These are phyloP conservation scores for Trametes coccinea DNA, from an alignment of 768 basidiomycete species.

Conservation along the genomic window DNA sequence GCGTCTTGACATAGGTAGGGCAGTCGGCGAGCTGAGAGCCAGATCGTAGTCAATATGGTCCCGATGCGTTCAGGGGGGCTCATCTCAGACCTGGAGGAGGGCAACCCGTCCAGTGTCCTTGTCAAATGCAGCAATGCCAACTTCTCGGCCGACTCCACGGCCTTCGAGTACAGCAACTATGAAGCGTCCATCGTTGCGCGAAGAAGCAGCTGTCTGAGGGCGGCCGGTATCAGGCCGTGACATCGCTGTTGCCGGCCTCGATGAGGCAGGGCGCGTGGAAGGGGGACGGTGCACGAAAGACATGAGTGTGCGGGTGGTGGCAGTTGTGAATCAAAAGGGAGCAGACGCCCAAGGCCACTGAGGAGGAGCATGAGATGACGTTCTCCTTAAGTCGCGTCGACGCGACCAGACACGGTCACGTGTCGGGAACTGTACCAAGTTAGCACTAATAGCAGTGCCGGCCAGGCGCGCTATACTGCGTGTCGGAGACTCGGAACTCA, in stretches of 20 bases:
- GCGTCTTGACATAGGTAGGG: conserved; percentile 84
- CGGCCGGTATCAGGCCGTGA: conserved; percentile 59
- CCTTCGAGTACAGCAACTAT: conserved; percentile 75
- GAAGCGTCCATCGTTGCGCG: conserved; percentile 58
- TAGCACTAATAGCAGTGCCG: no score
- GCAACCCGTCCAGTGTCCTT: conserved; percentile 73
- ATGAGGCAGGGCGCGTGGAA: conserved; percentile 8
- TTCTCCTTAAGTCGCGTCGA: not conserved
- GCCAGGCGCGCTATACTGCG: no score
- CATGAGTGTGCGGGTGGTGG: conserved; percentile 2
- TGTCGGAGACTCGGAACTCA: no score
- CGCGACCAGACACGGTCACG: not conserved
- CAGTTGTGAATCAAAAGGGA: not conserved
- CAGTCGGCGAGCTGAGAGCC: conserved; percentile 71
- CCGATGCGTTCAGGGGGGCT: not conserved
- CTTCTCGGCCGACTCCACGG: conserved; percentile 75
- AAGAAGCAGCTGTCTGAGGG: conserved; percentile 65
- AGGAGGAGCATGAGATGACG: no score
- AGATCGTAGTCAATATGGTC: no score
- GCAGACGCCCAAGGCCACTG: no score
- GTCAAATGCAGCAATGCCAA: conserved; percentile 87
- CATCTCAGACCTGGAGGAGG: conserved; percentile 65
- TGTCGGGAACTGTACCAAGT: not conserved
- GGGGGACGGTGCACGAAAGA: conserved; percentile 2
- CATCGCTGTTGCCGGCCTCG: conserved; percentile 27